Evolutionary conservation across 805 yeast genomes (phyloP), one percentile per base, ranked within the genome.

Genomic region (Pichia californica): DNA sequence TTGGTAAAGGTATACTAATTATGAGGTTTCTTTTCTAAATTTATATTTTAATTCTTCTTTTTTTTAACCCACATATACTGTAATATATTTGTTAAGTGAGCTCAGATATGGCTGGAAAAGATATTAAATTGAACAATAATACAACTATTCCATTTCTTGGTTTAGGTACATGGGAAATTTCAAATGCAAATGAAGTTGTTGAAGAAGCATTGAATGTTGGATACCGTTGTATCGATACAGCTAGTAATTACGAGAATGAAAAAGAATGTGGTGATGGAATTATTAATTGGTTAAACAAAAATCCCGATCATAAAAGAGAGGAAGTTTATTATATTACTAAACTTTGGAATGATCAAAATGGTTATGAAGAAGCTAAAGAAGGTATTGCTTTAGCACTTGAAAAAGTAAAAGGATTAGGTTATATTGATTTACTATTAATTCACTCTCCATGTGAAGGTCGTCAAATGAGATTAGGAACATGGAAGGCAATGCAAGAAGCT

Each of bases 401-500:
- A 5, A 66, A 70, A 38, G 83, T 80, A 6, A 64, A 71, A 33
- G 68, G 62, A 1, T 60, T 85, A 38, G 74, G 69, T n/a, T 85
- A 84, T 55, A 83, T 86, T 48, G 95, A 87, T 57, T 63, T 86
- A 46, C 62, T 81, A 36, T 66, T 86, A 53, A 79, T 86, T 50
- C 84, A 79, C 55, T 73, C 81, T 13, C 93, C 93, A 21, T 52
- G 64, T 42, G 67, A 71, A 40, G 76, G 76, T 16, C 62, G 64
- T 30, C 53, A 51, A 39, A 52, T 64, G 53, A 69, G 91, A 56
- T 52, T 81, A 35, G 86, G 71, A 31, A 74, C 88, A 1, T 84
- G 81, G 75, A 68, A 64, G 54, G 89, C 88, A 1, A 71, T 85
- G 71, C 88, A 85, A 60, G 91, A 85, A 51, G 78, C 77, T 19